These are phyloP conservation scores for Kernera saxatilis DNA, from an alignment of 345 rosid genomes.

Conservation along the genomic window DNA sequence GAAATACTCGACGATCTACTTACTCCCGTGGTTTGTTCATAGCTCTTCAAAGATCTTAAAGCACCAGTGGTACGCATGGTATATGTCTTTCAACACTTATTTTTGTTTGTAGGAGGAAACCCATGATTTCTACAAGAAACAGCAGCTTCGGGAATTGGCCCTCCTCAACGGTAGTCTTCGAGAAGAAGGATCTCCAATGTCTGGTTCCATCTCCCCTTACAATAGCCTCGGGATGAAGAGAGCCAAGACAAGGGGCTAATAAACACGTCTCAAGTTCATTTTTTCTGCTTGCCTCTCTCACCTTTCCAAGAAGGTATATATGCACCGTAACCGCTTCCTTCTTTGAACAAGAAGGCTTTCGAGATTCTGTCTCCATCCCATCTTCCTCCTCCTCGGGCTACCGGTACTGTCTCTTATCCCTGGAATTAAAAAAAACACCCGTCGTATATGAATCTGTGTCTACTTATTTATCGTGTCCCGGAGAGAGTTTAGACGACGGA, in stretches of 20 bases:
- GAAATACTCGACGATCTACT: slow-evolving; percentile 92
- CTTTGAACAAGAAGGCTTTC: slow-evolving; percentile 26
- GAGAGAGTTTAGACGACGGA: slow-evolving; percentile 20
- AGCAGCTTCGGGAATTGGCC: slow-evolving; percentile 92
- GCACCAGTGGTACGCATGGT: neutral
- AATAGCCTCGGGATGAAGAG: slow-evolving; percentile 97
- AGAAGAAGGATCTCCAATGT: slow-evolving; percentile 96
- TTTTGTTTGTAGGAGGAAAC: slow-evolving; percentile 64
- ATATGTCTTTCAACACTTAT: neutral
- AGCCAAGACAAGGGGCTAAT: slow-evolving; percentile 91
- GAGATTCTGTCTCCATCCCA: slow-evolving; percentile 26
- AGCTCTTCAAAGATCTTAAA: slow-evolving; percentile 1
- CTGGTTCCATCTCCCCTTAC: slow-evolving; percentile 90
- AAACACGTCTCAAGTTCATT: neutral
- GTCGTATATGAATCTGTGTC: slow-evolving; percentile 23
- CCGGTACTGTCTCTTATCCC: slow-evolving; percentile 27
- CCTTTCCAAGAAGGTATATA: slow-evolving; percentile 30
- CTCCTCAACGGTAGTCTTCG: slow-evolving; percentile 92
- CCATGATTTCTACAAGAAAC: slow-evolving; percentile 94
- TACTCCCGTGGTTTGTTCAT: slow-evolving; percentile 62
- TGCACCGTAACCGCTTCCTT: slow-evolving; percentile 27
- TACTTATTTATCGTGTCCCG: slow-evolving; percentile 16
- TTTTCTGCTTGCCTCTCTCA: slow-evolving; percentile 11
- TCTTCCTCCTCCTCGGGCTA: slow-evolving; percentile 14
- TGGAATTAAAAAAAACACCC: slow-evolving; percentile 24